phyloP scores from a whole-genome alignment of 306 rosid genomes.

The Trichosanthes truncata region DNA sequence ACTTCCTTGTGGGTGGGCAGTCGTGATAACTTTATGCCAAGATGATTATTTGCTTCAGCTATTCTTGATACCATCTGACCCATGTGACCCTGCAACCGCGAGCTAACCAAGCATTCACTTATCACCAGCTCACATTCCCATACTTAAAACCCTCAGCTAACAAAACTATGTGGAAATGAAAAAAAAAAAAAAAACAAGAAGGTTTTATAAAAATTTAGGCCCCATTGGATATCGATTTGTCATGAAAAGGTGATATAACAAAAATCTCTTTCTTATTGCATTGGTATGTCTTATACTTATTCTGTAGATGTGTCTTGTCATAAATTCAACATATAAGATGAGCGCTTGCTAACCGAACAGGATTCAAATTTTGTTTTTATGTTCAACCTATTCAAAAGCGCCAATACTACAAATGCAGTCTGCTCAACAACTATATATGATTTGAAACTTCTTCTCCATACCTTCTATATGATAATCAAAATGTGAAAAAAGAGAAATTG shows the following conservation, averaged over 20 bases:
- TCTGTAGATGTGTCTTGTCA: not conserved
- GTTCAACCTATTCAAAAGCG: not conserved
- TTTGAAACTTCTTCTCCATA: not conserved
- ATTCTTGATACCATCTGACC: conserved; percentile 51
- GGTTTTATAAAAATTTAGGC: not conserved
- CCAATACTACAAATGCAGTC: not conserved
- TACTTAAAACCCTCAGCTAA: not conserved
- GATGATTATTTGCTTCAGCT: conserved; percentile 37
- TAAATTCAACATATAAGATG: not conserved
- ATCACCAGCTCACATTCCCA: conserved; percentile 28
- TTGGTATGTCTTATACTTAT: not conserved
- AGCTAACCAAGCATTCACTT: conserved; percentile 65
- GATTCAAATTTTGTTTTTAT: not conserved
- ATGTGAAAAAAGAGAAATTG: not conserved
- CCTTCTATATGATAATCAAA: not conserved
- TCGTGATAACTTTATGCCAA: conserved; percentile 33
- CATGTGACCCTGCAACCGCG: conserved; percentile 47
- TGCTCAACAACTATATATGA: not conserved
- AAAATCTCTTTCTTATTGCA: not conserved
- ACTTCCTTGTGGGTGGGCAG: conserved; percentile 48
- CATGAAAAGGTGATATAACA: not conserved
- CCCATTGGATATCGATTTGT: not conserved
- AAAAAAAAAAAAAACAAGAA: not conserved
- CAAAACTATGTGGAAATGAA: not conserved
- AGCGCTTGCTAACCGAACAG: not conserved